phyloP scores from a whole-genome alignment of 2,329 filamentous ascomycete genomes.

The Aureobasidium uvarum region DNA sequence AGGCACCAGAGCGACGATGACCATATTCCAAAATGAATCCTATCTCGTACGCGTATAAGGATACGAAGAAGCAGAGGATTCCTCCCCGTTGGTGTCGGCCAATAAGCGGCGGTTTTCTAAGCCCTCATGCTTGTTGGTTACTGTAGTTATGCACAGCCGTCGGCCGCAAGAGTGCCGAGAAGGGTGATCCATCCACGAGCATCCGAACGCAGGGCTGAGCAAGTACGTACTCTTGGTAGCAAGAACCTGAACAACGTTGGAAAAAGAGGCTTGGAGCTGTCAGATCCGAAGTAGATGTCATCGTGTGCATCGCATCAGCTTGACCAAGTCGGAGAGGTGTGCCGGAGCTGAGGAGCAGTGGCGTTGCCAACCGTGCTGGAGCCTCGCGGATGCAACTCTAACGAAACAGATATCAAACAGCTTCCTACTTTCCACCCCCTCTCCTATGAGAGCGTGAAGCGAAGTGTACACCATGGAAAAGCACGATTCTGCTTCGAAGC shows the following conservation, averaged over 20 bases:
- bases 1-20: neutral
- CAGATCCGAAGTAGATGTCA: conserved; percentile 10
- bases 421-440: neutral
- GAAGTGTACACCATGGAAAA: no score
- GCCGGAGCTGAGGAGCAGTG: conserved; percentile 12
- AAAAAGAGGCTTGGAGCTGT: neutral
- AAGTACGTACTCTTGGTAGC: neutral
- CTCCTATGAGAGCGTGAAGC: no score
- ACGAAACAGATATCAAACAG: neutral
- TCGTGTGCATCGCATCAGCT: neutral
- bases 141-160: conserved; percentile 10
- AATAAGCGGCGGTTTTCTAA: conserved; percentile 14
- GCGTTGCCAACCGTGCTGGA: neutral
- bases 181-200: neutral
- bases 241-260: neutral
- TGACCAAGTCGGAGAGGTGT: neutral
- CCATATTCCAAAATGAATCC: neutral
- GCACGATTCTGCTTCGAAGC: no score
- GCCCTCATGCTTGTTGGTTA: neutral
- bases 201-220: conserved; percentile 18
- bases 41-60: neutral
- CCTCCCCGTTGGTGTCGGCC: conserved; percentile 12
- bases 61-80: neutral
- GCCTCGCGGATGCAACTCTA: conserved; percentile 2
- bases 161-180: neutral